These are phyloP conservation scores for Auriscalpium orientale DNA, from an alignment of 768 basidiomycete genomes.

Conservation along the genomic window DNA sequence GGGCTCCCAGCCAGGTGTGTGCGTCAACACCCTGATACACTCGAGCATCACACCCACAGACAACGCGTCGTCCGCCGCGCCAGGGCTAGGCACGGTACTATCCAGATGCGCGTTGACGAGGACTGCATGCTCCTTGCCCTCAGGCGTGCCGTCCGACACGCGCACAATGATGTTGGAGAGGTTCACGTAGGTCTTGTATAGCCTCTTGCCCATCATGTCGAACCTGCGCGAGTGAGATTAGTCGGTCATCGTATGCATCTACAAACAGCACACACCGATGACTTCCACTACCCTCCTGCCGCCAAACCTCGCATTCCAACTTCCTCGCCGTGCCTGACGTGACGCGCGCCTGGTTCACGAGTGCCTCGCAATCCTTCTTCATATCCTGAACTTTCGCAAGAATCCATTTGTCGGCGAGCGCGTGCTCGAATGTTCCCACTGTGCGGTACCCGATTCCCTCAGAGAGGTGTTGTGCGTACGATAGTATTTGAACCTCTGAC, in stretches of 20 bases:
- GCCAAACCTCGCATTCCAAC: slow-evolving; percentile 88
- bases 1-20: slow-evolving; percentile 64
- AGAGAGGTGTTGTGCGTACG: slow-evolving; percentile 58
- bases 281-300: slow-evolving; percentile 80
- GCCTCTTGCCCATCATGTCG: slow-evolving; percentile 80
- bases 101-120: slow-evolving; percentile 89
- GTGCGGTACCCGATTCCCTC: slow-evolving; percentile 88
- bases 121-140: slow-evolving; percentile 73
- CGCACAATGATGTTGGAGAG: slow-evolving; percentile 88
- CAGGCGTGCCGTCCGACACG: slow-evolving; percentile 66
- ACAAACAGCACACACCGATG: slow-evolving; percentile 55
- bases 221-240: slow-evolving; percentile 43
- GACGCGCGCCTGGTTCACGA: slow-evolving; percentile 32
- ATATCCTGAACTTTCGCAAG: slow-evolving; percentile 55
- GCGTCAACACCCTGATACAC: slow-evolving; percentile 67
- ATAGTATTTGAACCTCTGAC: slow-evolving; percentile 63
- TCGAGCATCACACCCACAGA: slow-evolving; percentile 91
- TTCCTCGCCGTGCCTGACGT: slow-evolving; percentile 33
- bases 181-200: slow-evolving; percentile 83
- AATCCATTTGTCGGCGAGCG: slow-evolving; percentile 79
- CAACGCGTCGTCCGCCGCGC: slow-evolving; percentile 84
- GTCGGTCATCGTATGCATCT: background rate
- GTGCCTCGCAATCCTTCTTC: slow-evolving; percentile 51
- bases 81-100: slow-evolving; percentile 82
- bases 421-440: slow-evolving; percentile 86